Evolutionary conservation across 2,329 filamentous ascomycete genomes (phyloP).

Genomic region (Talaromyces sp.): DNA sequence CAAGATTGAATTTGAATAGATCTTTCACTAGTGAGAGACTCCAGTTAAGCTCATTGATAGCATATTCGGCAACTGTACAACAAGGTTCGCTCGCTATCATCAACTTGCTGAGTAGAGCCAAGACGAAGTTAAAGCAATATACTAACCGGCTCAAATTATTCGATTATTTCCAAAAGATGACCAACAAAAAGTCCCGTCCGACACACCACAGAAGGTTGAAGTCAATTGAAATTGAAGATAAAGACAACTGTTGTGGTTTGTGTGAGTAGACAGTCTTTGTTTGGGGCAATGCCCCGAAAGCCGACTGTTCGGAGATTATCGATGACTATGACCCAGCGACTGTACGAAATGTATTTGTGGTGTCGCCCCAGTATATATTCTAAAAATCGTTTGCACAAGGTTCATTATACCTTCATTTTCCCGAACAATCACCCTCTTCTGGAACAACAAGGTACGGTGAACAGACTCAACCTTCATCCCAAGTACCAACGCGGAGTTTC

Average conservation of each 20-base stretch:
- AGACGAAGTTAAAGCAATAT: neutral
- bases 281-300: neutral
- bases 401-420: neutral
- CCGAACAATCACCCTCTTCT: too few relatives aligned
- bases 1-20: too few relatives aligned
- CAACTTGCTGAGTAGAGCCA: neutral
- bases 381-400: neutral
- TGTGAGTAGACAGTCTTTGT: neutral
- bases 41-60: neutral
- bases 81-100: too few relatives aligned
- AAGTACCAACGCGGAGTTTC: too few relatives aligned
- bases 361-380: neutral
- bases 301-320: neutral
- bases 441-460: too few relatives aligned
- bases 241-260: neutral
- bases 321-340: neutral
- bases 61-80: neutral
- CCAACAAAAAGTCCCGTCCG: neutral
- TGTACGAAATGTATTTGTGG: neutral
- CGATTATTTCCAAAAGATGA: neutral
- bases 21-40: too few relatives aligned
- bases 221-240: neutral
- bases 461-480: too few relatives aligned
- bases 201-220: neutral
- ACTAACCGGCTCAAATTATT: neutral